Base-by-base conservation (phyloP, 176 grass and related monocot species). In the Phoenix dactylifera region DNA sequence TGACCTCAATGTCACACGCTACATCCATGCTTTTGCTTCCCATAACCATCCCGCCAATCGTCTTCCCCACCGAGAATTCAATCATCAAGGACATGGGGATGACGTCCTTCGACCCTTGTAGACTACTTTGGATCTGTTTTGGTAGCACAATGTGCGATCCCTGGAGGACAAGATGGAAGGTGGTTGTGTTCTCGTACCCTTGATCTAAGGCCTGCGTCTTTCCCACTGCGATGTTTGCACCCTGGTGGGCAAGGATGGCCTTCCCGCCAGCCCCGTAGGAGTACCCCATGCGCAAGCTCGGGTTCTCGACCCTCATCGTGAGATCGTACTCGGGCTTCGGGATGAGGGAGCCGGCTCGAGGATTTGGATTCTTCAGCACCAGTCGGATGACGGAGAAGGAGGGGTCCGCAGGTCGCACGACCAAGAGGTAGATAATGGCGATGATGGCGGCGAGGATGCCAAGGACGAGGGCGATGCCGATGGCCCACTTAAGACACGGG, bases 241-340 rank as follows among this genome's bases (percentile, higher is more conserved):
- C 75, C 0, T 7, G 9, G 72, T 80, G 60, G 50, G 29, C 2
- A 52, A 91, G 62, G 65, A 17, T 15, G 19, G 73, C 84, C 22
- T 16, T 39, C 12, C 73, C 87, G 52, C 64, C 74, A 26, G 20
- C 49, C 55, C 55, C 44, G 63, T 88, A 97, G 57, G 62, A 76
- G 51, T 84, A 85, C 26, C 75, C 82, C 16, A 80, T 73, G 57
- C 75, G 50, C 57, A 59, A 67, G 57, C 85, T 97, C 0, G 92
- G 92, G 65, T 97, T 97, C 25, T 49, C 20, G 22, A 77, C 78
- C 17, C 57, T 81, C 64, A 91, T 17, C 50, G 75, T 80, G 26
- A 91, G 19, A 52, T 88, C 76, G 55, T 76, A 91, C 60, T 77
- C 74, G 28, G 67, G 17, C 55, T 20, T 74, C 28, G 4, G 48